Base-by-base conservation (phyloP, 169 alveolate species). In the Eimeria necatrix region DNA sequence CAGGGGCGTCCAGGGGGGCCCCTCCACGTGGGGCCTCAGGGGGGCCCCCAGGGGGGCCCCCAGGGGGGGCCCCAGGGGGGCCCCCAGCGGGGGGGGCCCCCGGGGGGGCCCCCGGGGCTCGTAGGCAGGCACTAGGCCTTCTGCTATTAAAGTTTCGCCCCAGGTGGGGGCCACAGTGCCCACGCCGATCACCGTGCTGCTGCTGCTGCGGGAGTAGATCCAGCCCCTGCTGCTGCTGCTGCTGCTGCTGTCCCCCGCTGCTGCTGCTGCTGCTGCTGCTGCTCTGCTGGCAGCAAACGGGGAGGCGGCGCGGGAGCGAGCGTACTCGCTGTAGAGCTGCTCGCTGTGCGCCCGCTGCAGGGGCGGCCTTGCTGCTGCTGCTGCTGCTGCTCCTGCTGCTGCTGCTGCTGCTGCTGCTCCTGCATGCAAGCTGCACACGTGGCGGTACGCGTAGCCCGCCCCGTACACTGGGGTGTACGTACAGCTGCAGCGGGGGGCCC, bases 131-230 rank as follows among this genome's bases (percentile, higher is more conserved):
- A 84, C 92, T 14, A 84, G 92, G 26, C 92, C 92, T 76, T 49
- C 26, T 6, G 52, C 92, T 22, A 84, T 84, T 2, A 84, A 56
- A 18, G 92, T 59, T 56, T 84, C 74, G 4, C 80, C 92, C 92
- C 92, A 84, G 18, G 92, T 84, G 12, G 92, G 92, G 68, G 68
- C 68, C 22, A 56, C 20, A 14, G 68, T 56, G 4, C 68, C 68
- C 22, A 18, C 22, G 68, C 22, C 12, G 0, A 56, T 56, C 22
- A 10, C 22, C 22, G 22, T 56, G 68, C 68, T 56, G 68, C 68
- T 56, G 68, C 68, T 56, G 68, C 68, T 56, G 22, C 68, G 68
- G 4, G 68, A 10, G 68, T 56, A 56, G 12, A 56, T 56, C 68
- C 68, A 56, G 68, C 68, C 68, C 41, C 41, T 32, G 41, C 2